Percentiles rank a stretch among this genome's conserved stretches.
These are phyloP conservation scores for Funneliformis caledonium DNA, from an alignment of 371 early-diverging fungal species.

Conservation along the genomic window DNA sequence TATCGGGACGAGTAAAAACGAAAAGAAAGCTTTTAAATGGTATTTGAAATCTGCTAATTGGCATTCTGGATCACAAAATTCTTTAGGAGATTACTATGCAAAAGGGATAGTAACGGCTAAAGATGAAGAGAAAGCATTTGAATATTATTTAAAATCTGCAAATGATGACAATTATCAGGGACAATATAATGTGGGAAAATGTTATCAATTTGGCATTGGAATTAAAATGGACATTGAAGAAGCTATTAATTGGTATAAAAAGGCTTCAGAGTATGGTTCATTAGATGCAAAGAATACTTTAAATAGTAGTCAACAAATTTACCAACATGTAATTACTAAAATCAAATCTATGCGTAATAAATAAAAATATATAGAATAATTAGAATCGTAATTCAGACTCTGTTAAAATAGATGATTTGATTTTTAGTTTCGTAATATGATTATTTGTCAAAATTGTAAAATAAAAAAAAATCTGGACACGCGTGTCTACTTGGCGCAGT, in stretches of 20 bases:
- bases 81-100: slow-evolving; percentile 79
- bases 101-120: slow-evolving; percentile 75
- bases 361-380: no score
- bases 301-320: no score
- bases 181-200: neutral
- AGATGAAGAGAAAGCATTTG: slow-evolving; percentile 43
- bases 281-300: neutral
- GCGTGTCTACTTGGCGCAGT: no score
- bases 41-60: slow-evolving; percentile 1
- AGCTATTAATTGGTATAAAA: slow-evolving; percentile 24
- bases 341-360: no score
- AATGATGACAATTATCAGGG: slow-evolving; percentile 1
- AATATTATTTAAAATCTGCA: neutral
- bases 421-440: no score
- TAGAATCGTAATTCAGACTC: no score
- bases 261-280: neutral
- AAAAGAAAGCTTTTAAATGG: slow-evolving; percentile 15
- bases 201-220: slow-evolving; percentile 10
- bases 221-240: slow-evolving; percentile 3
- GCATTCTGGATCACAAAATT: neutral
- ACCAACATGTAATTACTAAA: no score
- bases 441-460: no score
- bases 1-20: neutral
- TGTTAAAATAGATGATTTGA: no score
- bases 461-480: no score